Percentiles rank a stretch among this genome's conserved stretches.
Evolutionary conservation across 495 filamentous ascomycete genomes (phyloP).

Genomic region (Darksidea phi): DNA sequence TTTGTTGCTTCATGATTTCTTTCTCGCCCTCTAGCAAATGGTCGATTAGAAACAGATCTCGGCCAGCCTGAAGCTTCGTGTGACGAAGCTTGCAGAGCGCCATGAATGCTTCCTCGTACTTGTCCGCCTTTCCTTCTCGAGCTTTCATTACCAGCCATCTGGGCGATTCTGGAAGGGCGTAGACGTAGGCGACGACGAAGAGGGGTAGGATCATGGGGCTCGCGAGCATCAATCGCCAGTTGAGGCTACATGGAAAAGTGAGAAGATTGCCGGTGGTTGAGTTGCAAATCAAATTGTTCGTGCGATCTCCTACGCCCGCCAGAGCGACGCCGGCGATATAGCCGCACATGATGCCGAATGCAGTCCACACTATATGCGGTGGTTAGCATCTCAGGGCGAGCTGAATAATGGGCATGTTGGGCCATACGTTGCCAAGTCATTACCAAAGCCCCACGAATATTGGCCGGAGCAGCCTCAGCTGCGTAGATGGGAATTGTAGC

Average conservation of each 20-base stretch:
- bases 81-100: slow-evolving; percentile 61
- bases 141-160: slow-evolving; percentile 47
- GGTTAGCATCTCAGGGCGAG: too few species aligned
- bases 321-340: slow-evolving; percentile 17
- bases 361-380: slow-evolving; percentile 13
- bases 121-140: slow-evolving; percentile 11
- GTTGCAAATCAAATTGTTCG: background rate
- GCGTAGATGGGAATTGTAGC: slow-evolving; percentile 22
- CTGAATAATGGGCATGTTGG: too few species aligned
- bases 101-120: slow-evolving; percentile 52
- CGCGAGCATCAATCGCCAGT: background rate
- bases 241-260: background rate
- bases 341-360: slow-evolving; percentile 20
- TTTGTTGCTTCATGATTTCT: slow-evolving; percentile 35
- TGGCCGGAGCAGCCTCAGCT: slow-evolving; percentile 17
- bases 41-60: slow-evolving; percentile 74
- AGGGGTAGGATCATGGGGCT: background rate
- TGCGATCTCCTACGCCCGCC: slow-evolving; percentile 9
- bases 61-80: slow-evolving; percentile 64
- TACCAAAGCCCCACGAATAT: slow-evolving; percentile 24
- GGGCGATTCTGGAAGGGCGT: slow-evolving; percentile 54
- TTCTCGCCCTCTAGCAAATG: slow-evolving; percentile 50
- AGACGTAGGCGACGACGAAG: slow-evolving; percentile 18
- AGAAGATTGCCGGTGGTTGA: background rate
- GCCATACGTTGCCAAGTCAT: slow-evolving; percentile 23